Base-by-base conservation (phyloP, 176 grass and related monocot genomes). In the Typha latifolia region DNA sequence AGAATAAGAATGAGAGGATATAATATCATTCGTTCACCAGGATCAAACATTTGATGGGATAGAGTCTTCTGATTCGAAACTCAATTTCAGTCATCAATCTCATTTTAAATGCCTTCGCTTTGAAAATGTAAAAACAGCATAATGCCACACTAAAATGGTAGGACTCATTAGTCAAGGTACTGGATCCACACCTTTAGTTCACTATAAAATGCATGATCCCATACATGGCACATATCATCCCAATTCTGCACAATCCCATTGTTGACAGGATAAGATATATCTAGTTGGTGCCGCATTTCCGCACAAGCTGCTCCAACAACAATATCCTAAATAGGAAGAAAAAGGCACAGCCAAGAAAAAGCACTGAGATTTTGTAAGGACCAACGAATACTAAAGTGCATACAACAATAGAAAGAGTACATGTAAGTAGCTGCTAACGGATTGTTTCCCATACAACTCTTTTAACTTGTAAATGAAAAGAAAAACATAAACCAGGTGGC, bases 161-260 rank as follows among this genome's bases (percentile, higher is more conserved):
- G 29, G 27, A 43, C 7, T 23, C 4, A 32, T 65, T 14, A 16
- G 12, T 49, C 27, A 52, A 29, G 77, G 24, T 4, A 64, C 51
- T 32, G 14, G 12, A 70, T 12, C 23, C 15, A 69, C 76, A 92
- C 93, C 85, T 97, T 91, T 21, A 97, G 88, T 70, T 97, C 93
- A 70, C 93, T 97, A 67, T 84, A 89, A 68, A 97, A 97, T 67
- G 93, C 93, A 87, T 97, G 76, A 84, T 97, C 85, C 88, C 93
- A 97, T 69, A 97, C 80, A 82, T 92, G 93, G 59, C 88, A 82
- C 88, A 92, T 97, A 65, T 97, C 93, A 49, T 97, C 93, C 93
- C 93, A 97, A 81, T 91, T 97, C 74, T 97, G 93, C 63, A 92
- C 85, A 80, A 97, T 97, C 48, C 93, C 93, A 78, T 97, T 92